phyloP scores from a whole-genome alignment of 1,284 basidiomycete species.

The Xerocomus minutiporus region DNA sequence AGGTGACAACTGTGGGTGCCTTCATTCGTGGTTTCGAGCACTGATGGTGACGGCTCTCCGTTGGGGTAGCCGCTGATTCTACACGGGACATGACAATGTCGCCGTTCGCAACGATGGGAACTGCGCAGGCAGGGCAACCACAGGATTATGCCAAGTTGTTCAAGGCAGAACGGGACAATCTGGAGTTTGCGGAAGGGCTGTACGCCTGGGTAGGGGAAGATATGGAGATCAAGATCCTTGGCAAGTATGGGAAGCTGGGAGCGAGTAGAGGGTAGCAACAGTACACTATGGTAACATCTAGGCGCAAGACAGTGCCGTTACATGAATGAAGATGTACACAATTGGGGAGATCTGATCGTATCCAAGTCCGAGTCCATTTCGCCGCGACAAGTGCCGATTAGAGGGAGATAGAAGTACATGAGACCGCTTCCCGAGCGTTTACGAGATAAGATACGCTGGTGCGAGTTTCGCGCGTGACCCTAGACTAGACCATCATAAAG shows the following conservation, averaged over 20 bases:
- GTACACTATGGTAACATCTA: conserved; percentile 23
- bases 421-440: conserved; percentile 20
- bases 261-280: conserved; percentile 21
- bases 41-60: conserved; percentile 16
- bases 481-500: conserved; percentile 76
- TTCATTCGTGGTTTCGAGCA: conserved; percentile 11
- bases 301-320: conserved; percentile 20
- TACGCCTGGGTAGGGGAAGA: conserved; percentile 80
- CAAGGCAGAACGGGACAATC: conserved; percentile 89
- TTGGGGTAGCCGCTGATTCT: conserved; percentile 63
- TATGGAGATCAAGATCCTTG: conserved; percentile 73
- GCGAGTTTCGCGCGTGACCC: conserved; percentile 8
- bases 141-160: conserved; percentile 90
- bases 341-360: conserved; percentile 13
- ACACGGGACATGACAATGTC: conserved; percentile 70
- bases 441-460: conserved; percentile 24
- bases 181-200: conserved; percentile 83
- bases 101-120: conserved; percentile 64
- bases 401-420: conserved; percentile 26
- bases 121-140: conserved; percentile 50
- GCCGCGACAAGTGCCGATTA: conserved; percentile 20
- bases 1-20: conserved; percentile 75
- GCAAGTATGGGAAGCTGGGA: conserved; percentile 62
- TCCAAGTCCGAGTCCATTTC: conserved; percentile 16
- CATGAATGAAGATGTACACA: conserved; percentile 28